These are phyloP conservation scores for Russula ochroleuca DNA, from an alignment of 768 basidiomycete genomes.

Conservation along the genomic window DNA sequence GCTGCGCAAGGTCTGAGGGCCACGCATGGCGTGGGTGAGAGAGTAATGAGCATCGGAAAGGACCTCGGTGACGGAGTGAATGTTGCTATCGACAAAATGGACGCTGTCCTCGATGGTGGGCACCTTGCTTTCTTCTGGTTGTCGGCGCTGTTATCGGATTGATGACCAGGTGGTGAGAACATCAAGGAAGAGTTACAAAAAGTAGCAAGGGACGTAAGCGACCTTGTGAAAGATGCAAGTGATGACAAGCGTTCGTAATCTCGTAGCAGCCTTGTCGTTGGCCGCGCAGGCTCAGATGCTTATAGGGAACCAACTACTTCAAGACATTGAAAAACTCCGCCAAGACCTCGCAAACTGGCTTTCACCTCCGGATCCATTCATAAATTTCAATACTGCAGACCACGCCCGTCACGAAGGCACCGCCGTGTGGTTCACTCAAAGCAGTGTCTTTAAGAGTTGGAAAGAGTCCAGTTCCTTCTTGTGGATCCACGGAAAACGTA, in stretches of 20 bases:
- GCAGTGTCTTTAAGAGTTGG: too few species aligned
- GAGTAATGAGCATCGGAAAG: too few species aligned
- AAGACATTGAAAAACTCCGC: background rate
- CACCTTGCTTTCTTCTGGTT: background rate
- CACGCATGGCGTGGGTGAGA: background rate
- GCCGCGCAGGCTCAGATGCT: background rate
- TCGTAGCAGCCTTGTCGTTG: background rate
- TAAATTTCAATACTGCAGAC: too few species aligned
- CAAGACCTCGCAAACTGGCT: background rate
- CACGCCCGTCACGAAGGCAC: too few species aligned
- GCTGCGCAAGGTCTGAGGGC: background rate
- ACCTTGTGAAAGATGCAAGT: background rate
- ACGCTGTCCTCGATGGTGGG: background rate
- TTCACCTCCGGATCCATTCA: background rate
- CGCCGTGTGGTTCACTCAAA: too few species aligned
- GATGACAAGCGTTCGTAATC: background rate
- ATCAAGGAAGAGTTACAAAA: background rate
- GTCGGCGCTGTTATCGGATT: background rate
- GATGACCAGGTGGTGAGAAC: background rate
- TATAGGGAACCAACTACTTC: background rate
- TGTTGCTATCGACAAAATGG: too few species aligned
- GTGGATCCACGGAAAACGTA: too few species aligned
- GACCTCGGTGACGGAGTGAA: too few species aligned
- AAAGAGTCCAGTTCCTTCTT: too few species aligned
- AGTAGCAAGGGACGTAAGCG: background rate